Conservation (phyloP, 352 stramenopile genomes). For the Peronospora belbahrii region DNA sequence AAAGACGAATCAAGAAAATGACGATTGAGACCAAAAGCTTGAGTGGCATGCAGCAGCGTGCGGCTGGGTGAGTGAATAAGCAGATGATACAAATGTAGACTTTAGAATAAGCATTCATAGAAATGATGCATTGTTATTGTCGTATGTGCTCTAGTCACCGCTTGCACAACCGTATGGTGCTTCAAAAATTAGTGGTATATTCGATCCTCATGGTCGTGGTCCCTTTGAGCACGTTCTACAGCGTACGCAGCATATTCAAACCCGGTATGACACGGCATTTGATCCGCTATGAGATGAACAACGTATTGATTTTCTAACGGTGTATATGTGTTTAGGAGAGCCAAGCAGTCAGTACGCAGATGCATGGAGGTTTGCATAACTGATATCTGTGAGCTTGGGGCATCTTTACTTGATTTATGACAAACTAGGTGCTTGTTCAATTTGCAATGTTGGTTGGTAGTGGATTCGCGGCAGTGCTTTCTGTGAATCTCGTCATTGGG, state of each 20-base stretch:
- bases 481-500: conserved; percentile 72
- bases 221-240: conserved; percentile 59
- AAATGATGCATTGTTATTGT: too few relatives aligned
- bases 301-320: background rate
- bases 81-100: too few relatives aligned
- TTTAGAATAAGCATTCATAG: too few relatives aligned
- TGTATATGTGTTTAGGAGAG: conserved; percentile 14
- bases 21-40: conserved; percentile 31
- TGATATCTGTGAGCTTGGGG: background rate
- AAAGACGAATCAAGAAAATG: conserved; percentile 8
- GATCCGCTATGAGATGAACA: background rate
- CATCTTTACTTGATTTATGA: background rate
- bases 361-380: conserved; percentile 50
- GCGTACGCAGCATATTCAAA: conserved; percentile 39
- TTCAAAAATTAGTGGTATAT: conserved; percentile 65
- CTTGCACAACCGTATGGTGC: conserved; percentile 62
- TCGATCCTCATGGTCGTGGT: conserved; percentile 60
- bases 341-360: conserved; percentile 35
- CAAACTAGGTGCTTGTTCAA: background rate
- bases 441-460: conserved; percentile 20
- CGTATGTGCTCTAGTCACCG: conserved; percentile 43
- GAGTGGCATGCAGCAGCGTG: conserved; percentile 40
- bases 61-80: conserved; percentile 22
- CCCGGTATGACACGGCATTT: conserved; percentile 19
- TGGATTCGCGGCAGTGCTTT: conserved; percentile 58